These are phyloP conservation scores for Tuber melanosporum DNA, from an alignment of 495 filamentous ascomycete genomes.

Conservation along the genomic window DNA sequence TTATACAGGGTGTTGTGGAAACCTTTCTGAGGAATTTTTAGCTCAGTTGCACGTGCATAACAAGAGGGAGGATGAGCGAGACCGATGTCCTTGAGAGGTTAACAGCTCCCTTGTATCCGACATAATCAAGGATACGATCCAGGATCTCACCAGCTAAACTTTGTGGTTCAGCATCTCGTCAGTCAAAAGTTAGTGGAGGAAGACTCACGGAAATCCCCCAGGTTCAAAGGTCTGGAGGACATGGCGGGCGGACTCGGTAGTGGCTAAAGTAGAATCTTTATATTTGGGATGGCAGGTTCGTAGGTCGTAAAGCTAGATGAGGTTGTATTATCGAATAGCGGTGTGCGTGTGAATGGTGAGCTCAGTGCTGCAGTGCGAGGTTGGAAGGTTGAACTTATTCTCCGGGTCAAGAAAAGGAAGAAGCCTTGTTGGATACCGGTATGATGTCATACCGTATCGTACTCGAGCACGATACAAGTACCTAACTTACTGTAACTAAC, in stretches of 20 bases:
- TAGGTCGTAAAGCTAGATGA: neutral
- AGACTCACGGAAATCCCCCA: slow-evolving; percentile 25
- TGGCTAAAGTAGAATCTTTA: neutral
- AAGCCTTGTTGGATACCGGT: neutral
- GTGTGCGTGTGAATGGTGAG: neutral
- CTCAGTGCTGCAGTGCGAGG: neutral
- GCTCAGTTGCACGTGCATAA: slow-evolving; percentile 11
- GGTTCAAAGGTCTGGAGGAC: neutral
- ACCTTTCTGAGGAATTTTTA: slow-evolving; percentile 18
- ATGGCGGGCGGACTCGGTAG: neutral
- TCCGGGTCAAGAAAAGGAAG: neutral
- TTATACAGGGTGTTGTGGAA: neutral
- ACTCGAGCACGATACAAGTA: no score
- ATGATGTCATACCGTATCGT: no score
- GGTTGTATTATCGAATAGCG: neutral
- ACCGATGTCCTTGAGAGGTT: slow-evolving; percentile 10
- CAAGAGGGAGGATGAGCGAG: neutral
- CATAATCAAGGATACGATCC: slow-evolving; percentile 25
- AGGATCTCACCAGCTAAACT: slow-evolving; percentile 23
- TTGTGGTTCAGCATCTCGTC: neutral
- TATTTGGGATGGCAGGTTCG: neutral
- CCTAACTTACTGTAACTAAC: no score
- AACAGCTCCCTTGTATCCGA: slow-evolving; percentile 20
- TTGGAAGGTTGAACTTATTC: neutral
- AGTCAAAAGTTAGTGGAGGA: neutral